These are phyloP conservation scores for Penicillium cinerascens DNA, from an alignment of 495 filamentous ascomycete genomes.

Conservation along the genomic window DNA sequence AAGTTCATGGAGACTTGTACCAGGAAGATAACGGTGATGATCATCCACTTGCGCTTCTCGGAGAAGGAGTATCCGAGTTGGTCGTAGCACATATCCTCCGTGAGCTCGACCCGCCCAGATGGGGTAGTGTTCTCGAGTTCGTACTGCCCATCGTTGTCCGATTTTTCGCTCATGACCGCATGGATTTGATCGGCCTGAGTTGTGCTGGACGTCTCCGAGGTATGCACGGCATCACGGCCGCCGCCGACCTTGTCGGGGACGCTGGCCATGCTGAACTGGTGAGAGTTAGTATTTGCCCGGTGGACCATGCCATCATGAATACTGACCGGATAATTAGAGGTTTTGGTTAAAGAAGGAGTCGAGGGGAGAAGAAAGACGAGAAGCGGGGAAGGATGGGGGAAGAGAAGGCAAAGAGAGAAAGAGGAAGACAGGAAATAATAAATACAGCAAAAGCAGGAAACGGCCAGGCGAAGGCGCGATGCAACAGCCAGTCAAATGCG, in stretches of 20 bases:
- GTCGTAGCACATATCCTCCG: constrained; percentile 56
- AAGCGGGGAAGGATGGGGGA: constrained; percentile 4
- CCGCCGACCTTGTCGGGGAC: constrained; percentile 18
- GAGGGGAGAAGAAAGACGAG: not conserved
- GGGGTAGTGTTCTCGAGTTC: constrained; percentile 23
- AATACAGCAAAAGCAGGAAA: constrained; percentile 1
- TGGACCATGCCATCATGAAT: not conserved
- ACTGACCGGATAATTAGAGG: not conserved
- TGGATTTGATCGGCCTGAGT: constrained; percentile 32
- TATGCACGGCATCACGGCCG: constrained; percentile 26
- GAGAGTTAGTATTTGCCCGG: not conserved
- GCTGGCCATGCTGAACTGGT: constrained; percentile 18
- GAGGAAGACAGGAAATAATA: constrained; percentile 5
- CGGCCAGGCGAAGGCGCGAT: not conserved
- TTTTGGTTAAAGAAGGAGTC: not conserved
- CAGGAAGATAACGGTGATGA: constrained; percentile 57
- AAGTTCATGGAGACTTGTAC: constrained; percentile 60
- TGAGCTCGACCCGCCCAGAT: constrained; percentile 43
- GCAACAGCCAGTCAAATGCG: not conserved
- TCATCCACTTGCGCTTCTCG: constrained; percentile 54
- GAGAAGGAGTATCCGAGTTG: constrained; percentile 54
- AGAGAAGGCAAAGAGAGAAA: constrained; percentile 12
- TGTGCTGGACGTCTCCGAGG: constrained; percentile 36
- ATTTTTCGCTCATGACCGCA: constrained; percentile 23
- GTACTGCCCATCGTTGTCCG: constrained; percentile 17